Conservation (phyloP, 2,329 filamentous ascomycete genomes). For the Cephalotrichum gorgonifer region DNA sequence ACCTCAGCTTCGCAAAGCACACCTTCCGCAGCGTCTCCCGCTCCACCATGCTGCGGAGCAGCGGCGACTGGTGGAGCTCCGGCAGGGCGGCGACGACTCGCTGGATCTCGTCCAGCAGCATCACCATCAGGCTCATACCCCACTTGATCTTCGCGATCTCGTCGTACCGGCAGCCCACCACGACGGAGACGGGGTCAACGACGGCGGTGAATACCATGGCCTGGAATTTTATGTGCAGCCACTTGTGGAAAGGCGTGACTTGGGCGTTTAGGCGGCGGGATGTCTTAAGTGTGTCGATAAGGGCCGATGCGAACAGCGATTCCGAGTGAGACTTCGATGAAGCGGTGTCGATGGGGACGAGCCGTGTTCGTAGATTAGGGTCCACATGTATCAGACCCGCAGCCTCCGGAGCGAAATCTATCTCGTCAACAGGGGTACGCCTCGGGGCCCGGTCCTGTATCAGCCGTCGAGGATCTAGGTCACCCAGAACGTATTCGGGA, state of each 20-base stretch:
- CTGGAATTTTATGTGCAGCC: slow-evolving; percentile 67
- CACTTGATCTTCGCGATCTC: slow-evolving; percentile 57
- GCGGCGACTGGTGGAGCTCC: slow-evolving; percentile 55
- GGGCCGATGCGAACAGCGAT: slow-evolving; percentile 4
- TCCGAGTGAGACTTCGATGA: not conserved
- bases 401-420: not conserved
- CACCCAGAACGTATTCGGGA: slow-evolving; percentile 68
- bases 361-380: not conserved
- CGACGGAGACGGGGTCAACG: slow-evolving; percentile 70
- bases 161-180: slow-evolving; percentile 68
- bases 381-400: not conserved
- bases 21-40: slow-evolving; percentile 50
- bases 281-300: slow-evolving; percentile 6
- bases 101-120: slow-evolving; percentile 65
- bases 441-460: slow-evolving; percentile 28
- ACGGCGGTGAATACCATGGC: slow-evolving; percentile 66
- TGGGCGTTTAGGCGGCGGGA: slow-evolving; percentile 7
- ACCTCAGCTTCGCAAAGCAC: slow-evolving; percentile 45
- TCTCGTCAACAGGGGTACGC: too few relatives aligned
- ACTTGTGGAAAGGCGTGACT: slow-evolving; percentile 29
- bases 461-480: slow-evolving; percentile 36
- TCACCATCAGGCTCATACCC: slow-evolving; percentile 55
- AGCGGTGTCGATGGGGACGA: not conserved
- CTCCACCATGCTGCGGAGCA: slow-evolving; percentile 45
- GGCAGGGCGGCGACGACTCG: slow-evolving; percentile 63